These are phyloP conservation scores for Pharus latifolius DNA, from an alignment of 176 grass and related monocot species.

Conservation along the genomic window DNA sequence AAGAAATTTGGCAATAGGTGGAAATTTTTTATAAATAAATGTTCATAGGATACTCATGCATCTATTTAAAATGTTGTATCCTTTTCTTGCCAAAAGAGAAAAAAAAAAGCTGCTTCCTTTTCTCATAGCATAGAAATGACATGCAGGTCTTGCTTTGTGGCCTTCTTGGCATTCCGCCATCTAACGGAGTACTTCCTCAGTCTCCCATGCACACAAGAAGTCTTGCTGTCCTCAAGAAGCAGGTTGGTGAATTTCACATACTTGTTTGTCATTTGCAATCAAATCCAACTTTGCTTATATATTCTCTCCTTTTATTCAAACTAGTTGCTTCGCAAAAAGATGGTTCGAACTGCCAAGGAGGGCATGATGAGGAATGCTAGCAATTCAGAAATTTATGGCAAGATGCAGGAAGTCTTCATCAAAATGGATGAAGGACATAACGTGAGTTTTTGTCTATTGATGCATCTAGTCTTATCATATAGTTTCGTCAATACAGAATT, in stretches of 20 bases:
- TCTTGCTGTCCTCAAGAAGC: conserved; percentile 67
- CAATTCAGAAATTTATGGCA: conserved; percentile 68
- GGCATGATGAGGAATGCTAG: conserved; percentile 53
- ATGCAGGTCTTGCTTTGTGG: conserved; percentile 70
- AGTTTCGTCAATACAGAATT: not conserved
- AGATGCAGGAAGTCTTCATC: conserved; percentile 73
- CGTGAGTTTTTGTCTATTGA: conserved; percentile 17
- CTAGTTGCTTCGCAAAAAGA: conserved; percentile 66
- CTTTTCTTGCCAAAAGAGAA: too few species aligned
- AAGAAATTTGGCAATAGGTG: not conserved
- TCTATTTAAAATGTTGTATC: too few species aligned
- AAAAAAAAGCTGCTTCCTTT: too few species aligned
- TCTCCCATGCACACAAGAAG: conserved; percentile 89
- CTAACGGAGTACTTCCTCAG: conserved; percentile 90
- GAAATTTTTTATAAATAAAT: not conserved
- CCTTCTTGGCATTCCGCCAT: conserved; percentile 75
- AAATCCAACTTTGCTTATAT: conserved; percentile 13
- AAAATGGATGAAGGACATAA: conserved; percentile 49
- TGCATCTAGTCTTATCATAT: not conserved
- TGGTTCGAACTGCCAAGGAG: conserved; percentile 72
- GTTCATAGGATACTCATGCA: not conserved
- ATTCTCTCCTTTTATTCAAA: not conserved
- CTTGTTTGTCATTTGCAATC: not conserved
- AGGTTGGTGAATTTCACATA: conserved; percentile 30
- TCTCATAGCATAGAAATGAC: conserved; percentile 4